phyloP scores from a whole-genome alignment of 257 asterid genomes.

The Gynochthodes officinalis region DNA sequence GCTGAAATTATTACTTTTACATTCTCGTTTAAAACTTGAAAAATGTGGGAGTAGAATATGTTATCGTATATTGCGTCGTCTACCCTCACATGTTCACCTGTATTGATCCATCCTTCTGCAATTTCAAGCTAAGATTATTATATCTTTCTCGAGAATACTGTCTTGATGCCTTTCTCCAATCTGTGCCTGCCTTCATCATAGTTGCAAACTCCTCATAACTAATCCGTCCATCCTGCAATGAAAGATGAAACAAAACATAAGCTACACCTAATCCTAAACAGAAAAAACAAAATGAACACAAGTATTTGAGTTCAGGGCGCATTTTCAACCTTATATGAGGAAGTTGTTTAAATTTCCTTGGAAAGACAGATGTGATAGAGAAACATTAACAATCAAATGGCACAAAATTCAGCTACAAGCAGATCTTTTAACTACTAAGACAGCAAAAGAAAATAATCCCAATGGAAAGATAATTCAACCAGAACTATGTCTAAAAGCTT shows the following conservation, averaged over 20 bases:
- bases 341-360: background rate
- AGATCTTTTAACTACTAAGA: no score
- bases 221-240: constrained; percentile 45
- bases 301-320: background rate
- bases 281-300: background rate
- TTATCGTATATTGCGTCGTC: constrained; percentile 6
- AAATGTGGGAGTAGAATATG: background rate
- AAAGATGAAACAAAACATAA: constrained; percentile 4
- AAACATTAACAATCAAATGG: background rate
- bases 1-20: background rate
- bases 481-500: background rate
- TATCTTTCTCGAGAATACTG: constrained; percentile 54
- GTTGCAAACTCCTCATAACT: constrained; percentile 46
- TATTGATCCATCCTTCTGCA: constrained; percentile 45
- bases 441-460: no score
- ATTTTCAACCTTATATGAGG: background rate
- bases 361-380: background rate
- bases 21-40: background rate
- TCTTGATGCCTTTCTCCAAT: constrained; percentile 60
- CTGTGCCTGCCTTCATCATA: constrained; percentile 55
- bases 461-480: background rate
- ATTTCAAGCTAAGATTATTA: constrained; percentile 43
- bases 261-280: background rate
- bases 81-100: constrained; percentile 26
- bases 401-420: background rate